phyloP scores from a whole-genome alignment of 2,329 filamentous ascomycete genomes.

The Exserohilum turcica region DNA sequence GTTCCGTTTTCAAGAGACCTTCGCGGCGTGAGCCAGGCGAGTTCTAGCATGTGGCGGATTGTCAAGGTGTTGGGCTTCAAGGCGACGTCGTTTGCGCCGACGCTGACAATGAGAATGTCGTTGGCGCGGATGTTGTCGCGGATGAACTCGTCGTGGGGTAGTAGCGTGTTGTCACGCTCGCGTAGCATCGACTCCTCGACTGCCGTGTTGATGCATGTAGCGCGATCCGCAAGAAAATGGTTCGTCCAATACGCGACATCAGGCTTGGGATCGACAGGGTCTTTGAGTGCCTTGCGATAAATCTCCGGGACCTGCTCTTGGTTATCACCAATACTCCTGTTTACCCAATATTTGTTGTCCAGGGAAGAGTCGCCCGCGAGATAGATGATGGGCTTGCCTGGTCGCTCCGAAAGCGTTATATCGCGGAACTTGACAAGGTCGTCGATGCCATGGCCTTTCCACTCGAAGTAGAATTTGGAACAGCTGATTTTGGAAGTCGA shows the following conservation, averaged over 20 bases:
- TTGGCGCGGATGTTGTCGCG: constrained; percentile 37
- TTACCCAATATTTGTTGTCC: constrained; percentile 48
- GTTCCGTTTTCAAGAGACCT: constrained; percentile 29
- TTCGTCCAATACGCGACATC: constrained; percentile 49
- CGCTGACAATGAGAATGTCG: constrained; percentile 44
- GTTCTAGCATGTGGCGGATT: constrained; percentile 38
- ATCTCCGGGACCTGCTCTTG: constrained; percentile 32
- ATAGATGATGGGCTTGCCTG: constrained; percentile 42
- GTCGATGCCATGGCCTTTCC: constrained; percentile 42
- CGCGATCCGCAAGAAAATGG: constrained; percentile 33
- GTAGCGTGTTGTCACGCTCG: constrained; percentile 34
- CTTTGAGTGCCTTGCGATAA: constrained; percentile 33
- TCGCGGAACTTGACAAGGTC: constrained; percentile 36
- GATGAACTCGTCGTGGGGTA: constrained; percentile 45
- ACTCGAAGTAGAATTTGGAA: constrained; percentile 41
- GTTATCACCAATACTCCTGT: constrained; percentile 11
- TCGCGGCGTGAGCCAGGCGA: constrained; percentile 38
- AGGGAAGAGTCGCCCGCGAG: constrained; percentile 48
- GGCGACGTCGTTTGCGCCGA: constrained; percentile 47
- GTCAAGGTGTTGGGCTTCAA: constrained; percentile 35
- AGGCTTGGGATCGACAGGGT: constrained; percentile 29
- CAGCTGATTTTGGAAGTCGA: constrained; percentile 22
- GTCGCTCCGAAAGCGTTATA: constrained; percentile 26
- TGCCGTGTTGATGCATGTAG: constrained; percentile 45
- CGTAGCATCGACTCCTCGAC: constrained; percentile 45